A percentile compares a stretch with the other conserved stretches of the same genome.
Conservation (phyloP, 345 rosid species). For the Nephelium lappaceum region DNA sequence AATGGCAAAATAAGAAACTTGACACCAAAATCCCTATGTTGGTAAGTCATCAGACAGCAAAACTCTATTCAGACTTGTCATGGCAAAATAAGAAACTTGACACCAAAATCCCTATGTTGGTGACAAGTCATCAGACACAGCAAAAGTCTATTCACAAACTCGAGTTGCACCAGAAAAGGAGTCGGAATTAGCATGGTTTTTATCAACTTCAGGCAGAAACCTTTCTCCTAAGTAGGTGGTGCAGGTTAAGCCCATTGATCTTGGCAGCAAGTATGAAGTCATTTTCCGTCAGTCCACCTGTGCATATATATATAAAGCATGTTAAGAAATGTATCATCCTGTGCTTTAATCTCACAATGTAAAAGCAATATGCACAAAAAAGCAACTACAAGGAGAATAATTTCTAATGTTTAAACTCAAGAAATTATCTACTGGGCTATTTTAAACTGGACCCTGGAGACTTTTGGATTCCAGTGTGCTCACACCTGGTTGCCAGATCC, state of each 20-base stretch:
- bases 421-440: too few species aligned
- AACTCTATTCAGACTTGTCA: neutral
- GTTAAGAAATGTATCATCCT: neutral
- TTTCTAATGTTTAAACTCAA: too few species aligned
- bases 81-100: neutral
- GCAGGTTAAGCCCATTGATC: slow-evolving; percentile 66
- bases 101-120: neutral
- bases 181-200: neutral
- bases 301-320: slow-evolving; percentile 11
- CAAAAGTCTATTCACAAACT: neutral
- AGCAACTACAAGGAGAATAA: neutral
- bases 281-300: slow-evolving; percentile 86
- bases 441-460: neutral
- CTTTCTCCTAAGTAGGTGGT: slow-evolving; percentile 61
- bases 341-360: neutral
- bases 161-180: neutral
- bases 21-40: neutral
- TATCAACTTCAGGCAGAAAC: slow-evolving; percentile 21
- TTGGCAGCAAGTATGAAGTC: slow-evolving; percentile 94
- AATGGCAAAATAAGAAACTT: neutral
- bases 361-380: neutral
- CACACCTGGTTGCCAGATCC: neutral
- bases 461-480: too few species aligned
- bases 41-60: neutral
- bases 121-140: neutral